Evolutionary conservation across 177 flowering plant genomes (phyloP).

Genomic region (Vitis hybrid): DNA sequence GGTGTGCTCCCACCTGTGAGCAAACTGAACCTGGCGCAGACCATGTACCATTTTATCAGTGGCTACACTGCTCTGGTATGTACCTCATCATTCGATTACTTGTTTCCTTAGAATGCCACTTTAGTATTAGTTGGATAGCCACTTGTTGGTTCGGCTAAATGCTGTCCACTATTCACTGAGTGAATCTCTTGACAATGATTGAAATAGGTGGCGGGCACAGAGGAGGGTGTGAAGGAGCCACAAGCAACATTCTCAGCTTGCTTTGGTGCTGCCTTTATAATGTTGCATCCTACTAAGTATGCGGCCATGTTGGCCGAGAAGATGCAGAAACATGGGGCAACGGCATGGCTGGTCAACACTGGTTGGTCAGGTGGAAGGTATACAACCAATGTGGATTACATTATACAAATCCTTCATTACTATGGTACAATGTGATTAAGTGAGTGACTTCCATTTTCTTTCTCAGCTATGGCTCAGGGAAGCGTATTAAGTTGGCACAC

Average conservation of each 20-base stretch:
- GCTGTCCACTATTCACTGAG: too few relatives aligned
- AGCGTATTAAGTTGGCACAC: constrained; percentile 70
- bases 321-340: constrained; percentile 93
- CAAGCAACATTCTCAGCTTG: constrained; percentile 96
- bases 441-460: background rate
- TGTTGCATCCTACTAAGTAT: constrained; percentile 97
- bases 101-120: too few relatives aligned
- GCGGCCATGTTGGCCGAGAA: constrained; percentile 98
- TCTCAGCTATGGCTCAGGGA: constrained; percentile 79
- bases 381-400: too few relatives aligned
- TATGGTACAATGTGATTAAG: background rate
- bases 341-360: constrained; percentile 99
- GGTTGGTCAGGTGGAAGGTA: constrained; percentile 99
- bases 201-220: constrained; percentile 93
- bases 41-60: constrained; percentile 99
- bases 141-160: too few relatives aligned
- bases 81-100: background rate
- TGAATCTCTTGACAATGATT: background rate
- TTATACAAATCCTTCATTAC: too few relatives aligned
- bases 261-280: constrained; percentile 98
- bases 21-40: constrained; percentile 90
- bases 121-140: background rate
- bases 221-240: constrained; percentile 94
- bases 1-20: constrained; percentile 99
- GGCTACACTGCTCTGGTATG: constrained; percentile 98